phyloP scores from a whole-genome alignment of 2,329 filamentous ascomycete genomes.

The Drechslerella dactyloides region DNA sequence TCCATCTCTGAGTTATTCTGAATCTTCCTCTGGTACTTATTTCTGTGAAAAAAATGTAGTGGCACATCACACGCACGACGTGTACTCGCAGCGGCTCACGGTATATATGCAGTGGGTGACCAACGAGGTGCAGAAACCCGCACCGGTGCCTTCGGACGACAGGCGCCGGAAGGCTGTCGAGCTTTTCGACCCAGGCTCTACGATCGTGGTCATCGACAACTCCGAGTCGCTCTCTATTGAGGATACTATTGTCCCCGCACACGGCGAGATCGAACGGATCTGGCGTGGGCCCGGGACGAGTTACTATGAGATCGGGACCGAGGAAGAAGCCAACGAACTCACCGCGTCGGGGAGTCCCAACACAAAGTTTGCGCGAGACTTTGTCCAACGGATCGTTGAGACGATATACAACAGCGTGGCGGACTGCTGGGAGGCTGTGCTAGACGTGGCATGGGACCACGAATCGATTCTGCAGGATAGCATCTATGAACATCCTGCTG shows the following conservation, averaged over 20 bases:
- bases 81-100: slow-evolving; percentile 62
- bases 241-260: slow-evolving; percentile 63
- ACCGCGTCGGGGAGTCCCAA: slow-evolving; percentile 54
- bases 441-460: slow-evolving; percentile 61
- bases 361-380: slow-evolving; percentile 26
- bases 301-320: slow-evolving; percentile 59
- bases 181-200: slow-evolving; percentile 62
- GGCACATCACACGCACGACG: slow-evolving; percentile 60
- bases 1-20: not conserved
- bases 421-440: slow-evolving; percentile 61
- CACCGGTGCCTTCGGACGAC: slow-evolving; percentile 55
- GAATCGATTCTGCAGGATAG: slow-evolving; percentile 63
- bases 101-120: slow-evolving; percentile 64
- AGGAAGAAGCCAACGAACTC: slow-evolving; percentile 61
- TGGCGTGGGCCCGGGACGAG: slow-evolving; percentile 63
- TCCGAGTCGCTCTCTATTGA: slow-evolving; percentile 61
- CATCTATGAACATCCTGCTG: slow-evolving; percentile 64
- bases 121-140: slow-evolving; percentile 56
- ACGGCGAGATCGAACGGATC: slow-evolving; percentile 63
- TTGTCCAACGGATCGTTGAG: slow-evolving; percentile 57
- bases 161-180: slow-evolving; percentile 58
- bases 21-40: not conserved
- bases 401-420: slow-evolving; percentile 61
- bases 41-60: slow-evolving; percentile 54
- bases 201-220: slow-evolving; percentile 64